These are phyloP conservation scores for Turritis glabra DNA, from an alignment of 345 rosid genomes.

Conservation along the genomic window DNA sequence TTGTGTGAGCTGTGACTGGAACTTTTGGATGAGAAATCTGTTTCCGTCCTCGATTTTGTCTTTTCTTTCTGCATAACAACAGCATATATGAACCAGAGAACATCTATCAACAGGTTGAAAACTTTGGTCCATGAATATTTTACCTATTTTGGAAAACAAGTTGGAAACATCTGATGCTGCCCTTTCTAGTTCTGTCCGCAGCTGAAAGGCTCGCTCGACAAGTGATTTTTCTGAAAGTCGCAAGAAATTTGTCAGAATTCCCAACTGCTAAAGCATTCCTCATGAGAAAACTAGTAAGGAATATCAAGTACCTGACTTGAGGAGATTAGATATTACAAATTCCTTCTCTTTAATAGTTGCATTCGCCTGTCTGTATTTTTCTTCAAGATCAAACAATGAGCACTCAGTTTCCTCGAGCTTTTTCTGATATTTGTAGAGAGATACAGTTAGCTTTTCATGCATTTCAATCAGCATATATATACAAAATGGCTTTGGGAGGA, in stretches of 20 bases:
- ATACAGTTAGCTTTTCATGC: constrained; percentile 24
- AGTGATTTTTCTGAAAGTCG: constrained; percentile 68
- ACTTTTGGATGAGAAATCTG: constrained; percentile 65
- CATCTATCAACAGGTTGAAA: constrained; percentile 9
- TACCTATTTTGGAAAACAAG: constrained; percentile 90
- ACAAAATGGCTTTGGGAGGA: background rate
- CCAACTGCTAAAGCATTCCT: background rate
- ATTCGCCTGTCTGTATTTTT: constrained; percentile 90
- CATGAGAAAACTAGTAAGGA: background rate
- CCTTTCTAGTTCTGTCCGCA: constrained; percentile 79
- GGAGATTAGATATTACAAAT: constrained; percentile 81
- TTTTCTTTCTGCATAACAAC: constrained; percentile 71
- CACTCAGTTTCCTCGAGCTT: constrained; percentile 87
- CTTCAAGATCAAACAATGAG: constrained; percentile 84
- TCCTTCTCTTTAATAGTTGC: constrained; percentile 90
- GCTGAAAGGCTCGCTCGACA: constrained; percentile 82
- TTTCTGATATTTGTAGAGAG: constrained; percentile 52
- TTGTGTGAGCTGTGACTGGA: constrained; percentile 80
- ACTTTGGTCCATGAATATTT: constrained; percentile 12
- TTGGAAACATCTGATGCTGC: constrained; percentile 86
- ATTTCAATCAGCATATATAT: background rate
- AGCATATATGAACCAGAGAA: constrained; percentile 12
- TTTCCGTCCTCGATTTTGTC: constrained; percentile 93
- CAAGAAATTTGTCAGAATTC: background rate
- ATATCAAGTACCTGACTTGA: constrained; percentile 67